Percentiles rank a stretch among this genome's conserved stretches.
These are phyloP conservation scores for Candida adriatica DNA, from an alignment of 805 yeast genomes.

Conservation along the genomic window DNA sequence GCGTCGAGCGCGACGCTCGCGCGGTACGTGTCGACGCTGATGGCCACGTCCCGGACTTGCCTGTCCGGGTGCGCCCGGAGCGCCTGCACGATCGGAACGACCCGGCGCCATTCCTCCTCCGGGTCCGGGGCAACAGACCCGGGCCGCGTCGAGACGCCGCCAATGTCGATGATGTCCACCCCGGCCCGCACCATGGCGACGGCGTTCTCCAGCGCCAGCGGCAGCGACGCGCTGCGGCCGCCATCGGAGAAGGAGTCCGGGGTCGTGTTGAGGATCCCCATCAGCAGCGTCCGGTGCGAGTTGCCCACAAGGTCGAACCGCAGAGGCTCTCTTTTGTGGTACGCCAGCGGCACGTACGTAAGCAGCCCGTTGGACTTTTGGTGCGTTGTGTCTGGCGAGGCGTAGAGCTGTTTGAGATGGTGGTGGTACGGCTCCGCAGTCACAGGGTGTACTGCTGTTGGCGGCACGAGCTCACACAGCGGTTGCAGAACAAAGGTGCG, in stretches of 20 bases:
- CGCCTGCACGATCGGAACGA: slow-evolving; percentile 60
- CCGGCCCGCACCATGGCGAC: slow-evolving; percentile 46
- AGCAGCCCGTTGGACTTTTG: slow-evolving; percentile 46
- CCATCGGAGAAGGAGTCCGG: slow-evolving; percentile 98
- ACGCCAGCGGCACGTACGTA: slow-evolving; percentile 41
- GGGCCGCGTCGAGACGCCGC: slow-evolving; percentile 94
- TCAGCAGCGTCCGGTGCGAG: slow-evolving; percentile 51
- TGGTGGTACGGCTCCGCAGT: slow-evolving; percentile 74
- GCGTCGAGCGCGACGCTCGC: slow-evolving; percentile 65
- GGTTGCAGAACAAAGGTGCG: slow-evolving; percentile 89
- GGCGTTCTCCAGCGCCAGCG: slow-evolving; percentile 39
- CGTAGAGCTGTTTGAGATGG: slow-evolving; percentile 54
- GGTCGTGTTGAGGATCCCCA: slow-evolving; percentile 87
- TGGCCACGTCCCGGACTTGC: slow-evolving; percentile 35
- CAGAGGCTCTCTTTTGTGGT: slow-evolving; percentile 22
- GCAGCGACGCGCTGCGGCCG: slow-evolving; percentile 38
- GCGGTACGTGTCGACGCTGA: slow-evolving; percentile 88
- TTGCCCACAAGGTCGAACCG: slow-evolving; percentile 40
- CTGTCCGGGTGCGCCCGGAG: slow-evolving; percentile 40
- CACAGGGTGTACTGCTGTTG: slow-evolving; percentile 69
- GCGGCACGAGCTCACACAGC: slow-evolving; percentile 69
- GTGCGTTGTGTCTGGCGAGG: slow-evolving; percentile 24
- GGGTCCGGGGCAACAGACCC: slow-evolving; percentile 56
- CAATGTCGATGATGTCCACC: slow-evolving; percentile 80
- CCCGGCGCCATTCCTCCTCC: slow-evolving; percentile 64